Evolutionary conservation across 192 early-diverging fungal species (phyloP), one percentile per base, ranked within the genome.

Genomic region (Diversispora eburnea): DNA sequence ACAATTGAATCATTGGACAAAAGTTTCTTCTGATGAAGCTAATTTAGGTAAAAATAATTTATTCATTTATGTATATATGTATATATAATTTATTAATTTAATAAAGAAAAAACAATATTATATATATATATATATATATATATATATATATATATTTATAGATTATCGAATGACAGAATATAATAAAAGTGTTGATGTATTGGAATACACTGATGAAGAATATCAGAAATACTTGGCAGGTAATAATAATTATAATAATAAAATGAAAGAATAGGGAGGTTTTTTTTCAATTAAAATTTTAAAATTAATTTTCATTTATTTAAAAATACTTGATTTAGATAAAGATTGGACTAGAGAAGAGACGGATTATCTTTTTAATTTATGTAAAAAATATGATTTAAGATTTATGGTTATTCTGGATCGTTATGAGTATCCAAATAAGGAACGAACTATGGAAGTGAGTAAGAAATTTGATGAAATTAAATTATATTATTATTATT

Each of bases 331-430:
- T 17, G 4, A 3, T 62, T 52, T 83, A 80, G 90, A 90, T 56
- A 75, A 87, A 9, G 86, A 85, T 39, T 98, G 96, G 96, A 88
- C 89, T 7, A 85, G 85, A 43, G 89, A 85, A 33, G 96, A 98
- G 61, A 98, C 96, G 0, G 90, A 91, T 78, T 91, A 96, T 45
- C 78, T 98, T 45, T 86, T 93, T 62, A 78, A 83, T 13, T 76
- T 96, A 33, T 94, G 91, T 64, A 73, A 80, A 55, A 75, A 81
- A 68, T 95, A 88, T 74, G 93, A 97, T 76, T 77, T 95, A 68
- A 83, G 93, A 19, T 98, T 91, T 82, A 77, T 89, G n/a, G 87
- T 98, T 4, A 90, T 98, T 59, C 80, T 80, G 45, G 96, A 98
- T 79, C 83, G 95, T 57, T 96, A 91, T 75, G 88, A 93, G 66